Base-by-base conservation (phyloP, 1,139 yeast genomes). In the Suhomyces bribrorum region DNA sequence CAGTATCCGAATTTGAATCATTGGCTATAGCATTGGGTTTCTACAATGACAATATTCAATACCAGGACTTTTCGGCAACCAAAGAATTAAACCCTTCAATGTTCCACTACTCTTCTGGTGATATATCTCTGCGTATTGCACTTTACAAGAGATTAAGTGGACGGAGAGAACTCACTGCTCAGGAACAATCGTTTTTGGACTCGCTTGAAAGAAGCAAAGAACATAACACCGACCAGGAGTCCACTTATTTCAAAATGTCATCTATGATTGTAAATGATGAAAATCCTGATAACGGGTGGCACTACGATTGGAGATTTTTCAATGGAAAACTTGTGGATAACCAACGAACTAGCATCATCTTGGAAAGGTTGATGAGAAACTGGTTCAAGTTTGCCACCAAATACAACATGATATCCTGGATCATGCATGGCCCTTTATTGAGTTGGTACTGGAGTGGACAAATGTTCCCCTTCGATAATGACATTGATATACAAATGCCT, bases 361-460 rank as follows among this genome's bases (percentile, higher is more conserved):
- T 64, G 36, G 67, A 63, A 30, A 48, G 68, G 26, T 52, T 64
- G 35, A 52, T 63, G 36, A 50, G 69, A 37, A 62, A 61, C 41
- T 64, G 69, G 69, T 59, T 57, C 41, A 53, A 62, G 39, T 64
- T 63, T 43, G 62, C 67, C 3, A 60, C 60, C 44, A 64, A 59
- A 39, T 60, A 62, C 41, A 65, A 66, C 7, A 58, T 62, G 34
- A 56, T 62, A 11, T 43, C 47, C 9, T 55, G 59, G 59, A 50
- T 55, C 23, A 50, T 48, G 49, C 56, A 53, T 15, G 58, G 54
- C 1, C 54, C 57, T 2, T 38, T 55, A 11, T 44, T 55, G 25
- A 44, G 56, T 14, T 55, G 58, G 57, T 52, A 51, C 44, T 52
- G 57, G 57, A 40, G 49, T 28, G 58, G 58, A 1, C 45, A 52